Evolutionary conservation across 768 basidiomycete species (phyloP).

Genomic region (Boletellus emodensis): DNA sequence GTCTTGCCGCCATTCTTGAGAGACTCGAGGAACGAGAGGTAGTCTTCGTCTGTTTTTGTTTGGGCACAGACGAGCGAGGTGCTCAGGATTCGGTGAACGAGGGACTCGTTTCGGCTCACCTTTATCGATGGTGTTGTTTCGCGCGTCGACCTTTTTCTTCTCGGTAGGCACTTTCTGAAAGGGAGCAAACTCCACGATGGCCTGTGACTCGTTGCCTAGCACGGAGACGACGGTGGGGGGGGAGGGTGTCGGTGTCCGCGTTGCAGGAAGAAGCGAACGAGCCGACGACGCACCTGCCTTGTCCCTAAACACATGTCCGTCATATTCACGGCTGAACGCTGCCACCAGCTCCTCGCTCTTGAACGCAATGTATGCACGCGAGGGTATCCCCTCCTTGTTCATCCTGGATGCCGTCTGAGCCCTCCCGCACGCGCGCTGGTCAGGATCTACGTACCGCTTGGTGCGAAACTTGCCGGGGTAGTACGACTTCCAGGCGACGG

Average conservation of each 20-base stretch:
- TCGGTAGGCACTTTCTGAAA: slow-evolving; percentile 78
- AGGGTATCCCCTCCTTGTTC: slow-evolving; percentile 80
- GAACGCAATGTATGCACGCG: slow-evolving; percentile 92
- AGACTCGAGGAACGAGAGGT: slow-evolving; percentile 73
- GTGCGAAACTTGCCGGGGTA: slow-evolving; percentile 64
- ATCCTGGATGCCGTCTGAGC: slow-evolving; percentile 38
- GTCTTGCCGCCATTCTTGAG: slow-evolving; percentile 50
- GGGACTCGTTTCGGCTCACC: not conserved
- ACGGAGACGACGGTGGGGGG: too few relatives aligned
- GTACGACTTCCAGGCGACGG: slow-evolving; percentile 62
- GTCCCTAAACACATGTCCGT: slow-evolving; percentile 89
- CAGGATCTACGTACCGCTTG: slow-evolving; percentile 45
- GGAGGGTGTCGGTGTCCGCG: not conserved
- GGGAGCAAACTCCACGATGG: slow-evolving; percentile 91
- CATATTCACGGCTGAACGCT: slow-evolving; percentile 76
- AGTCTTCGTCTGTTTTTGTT: slow-evolving; percentile 65
- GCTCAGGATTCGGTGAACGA: too few relatives aligned
- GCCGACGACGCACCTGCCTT: slow-evolving; percentile 71
- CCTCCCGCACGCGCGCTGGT: not conserved
- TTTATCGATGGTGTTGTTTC: slow-evolving; percentile 87
- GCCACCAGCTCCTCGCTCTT: slow-evolving; percentile 68
- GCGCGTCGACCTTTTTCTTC: slow-evolving; percentile 74
- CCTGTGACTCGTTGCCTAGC: slow-evolving; percentile 80
- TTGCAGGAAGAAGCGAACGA: not conserved
- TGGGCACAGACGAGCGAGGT: too few relatives aligned